Percentiles rank a stretch among this genome's conserved stretches.
Evolutionary conservation across 129 eudicot genomes (phyloP).

Genomic region (Arctium lappa): DNA sequence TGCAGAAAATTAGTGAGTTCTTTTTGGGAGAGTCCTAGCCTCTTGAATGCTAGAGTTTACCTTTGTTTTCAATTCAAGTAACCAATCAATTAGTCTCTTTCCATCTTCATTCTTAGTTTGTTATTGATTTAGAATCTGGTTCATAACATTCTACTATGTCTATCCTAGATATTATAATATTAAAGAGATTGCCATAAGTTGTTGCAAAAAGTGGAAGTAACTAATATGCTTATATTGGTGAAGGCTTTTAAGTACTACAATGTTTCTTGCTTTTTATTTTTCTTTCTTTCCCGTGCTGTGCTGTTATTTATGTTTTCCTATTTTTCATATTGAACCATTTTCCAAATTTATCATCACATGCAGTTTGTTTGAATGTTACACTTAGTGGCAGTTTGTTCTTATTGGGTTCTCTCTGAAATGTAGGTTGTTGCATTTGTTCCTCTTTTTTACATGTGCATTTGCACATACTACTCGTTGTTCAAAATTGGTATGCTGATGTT

Average conservation of each 20-base stretch:
- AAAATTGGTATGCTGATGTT: slow-evolving; percentile 89
- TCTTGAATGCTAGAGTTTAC: no score
- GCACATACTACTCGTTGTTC: slow-evolving; percentile 90
- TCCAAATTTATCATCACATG: neutral
- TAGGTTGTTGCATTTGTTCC: slow-evolving; percentile 93
- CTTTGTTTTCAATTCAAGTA: no score
- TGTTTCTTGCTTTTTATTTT: no score
- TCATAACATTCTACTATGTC: neutral
- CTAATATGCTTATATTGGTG: no score
- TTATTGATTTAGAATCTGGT: no score
- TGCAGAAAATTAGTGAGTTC: no score
- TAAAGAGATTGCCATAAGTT: no score
- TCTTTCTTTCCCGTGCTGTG: neutral
- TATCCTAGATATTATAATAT: neutral
- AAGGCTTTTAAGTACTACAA: no score
- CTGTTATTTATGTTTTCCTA: neutral
- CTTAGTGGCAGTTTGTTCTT: slow-evolving; percentile 12
- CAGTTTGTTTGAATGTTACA: neutral
- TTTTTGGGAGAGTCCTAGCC: no score
- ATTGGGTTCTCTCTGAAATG: slow-evolving; percentile 14
- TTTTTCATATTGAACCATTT: neutral
- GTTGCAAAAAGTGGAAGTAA: no score
- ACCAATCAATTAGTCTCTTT: no score
- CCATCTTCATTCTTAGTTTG: no score
- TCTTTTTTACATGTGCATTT: slow-evolving; percentile 88